Percentiles rank a stretch among this genome's conserved stretches.
These are phyloP conservation scores for Copromyces sp. DNA, from an alignment of 495 filamentous ascomycete species.

Conservation along the genomic window DNA sequence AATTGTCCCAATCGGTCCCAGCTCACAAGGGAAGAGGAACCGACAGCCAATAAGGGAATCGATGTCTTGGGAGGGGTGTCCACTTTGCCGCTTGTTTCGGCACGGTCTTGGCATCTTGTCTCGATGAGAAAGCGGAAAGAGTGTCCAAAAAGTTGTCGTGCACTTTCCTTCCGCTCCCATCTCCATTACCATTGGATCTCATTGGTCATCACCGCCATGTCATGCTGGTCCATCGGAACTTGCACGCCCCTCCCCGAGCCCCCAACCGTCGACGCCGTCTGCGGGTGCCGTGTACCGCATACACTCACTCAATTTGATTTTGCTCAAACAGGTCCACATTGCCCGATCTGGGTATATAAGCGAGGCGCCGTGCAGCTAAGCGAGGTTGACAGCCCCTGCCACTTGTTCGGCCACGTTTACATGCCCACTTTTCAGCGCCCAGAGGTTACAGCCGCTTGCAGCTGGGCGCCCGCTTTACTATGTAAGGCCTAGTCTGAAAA, in stretches of 20 bases:
- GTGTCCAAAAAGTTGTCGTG: not conserved
- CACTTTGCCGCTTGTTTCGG: not conserved
- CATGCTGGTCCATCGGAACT: not conserved
- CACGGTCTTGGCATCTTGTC: not conserved
- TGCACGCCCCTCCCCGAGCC: not conserved
- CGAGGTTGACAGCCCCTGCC: too few relatives aligned
- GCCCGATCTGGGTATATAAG: too few relatives aligned
- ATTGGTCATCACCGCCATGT: not conserved
- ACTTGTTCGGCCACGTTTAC: too few relatives aligned
- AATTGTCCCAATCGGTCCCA: not conserved
- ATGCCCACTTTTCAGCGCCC: too few relatives aligned
- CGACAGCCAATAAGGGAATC: not conserved
- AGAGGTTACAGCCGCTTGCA: too few relatives aligned
- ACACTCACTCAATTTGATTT: too few relatives aligned
- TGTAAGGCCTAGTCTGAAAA: too few relatives aligned
- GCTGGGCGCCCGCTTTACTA: too few relatives aligned
- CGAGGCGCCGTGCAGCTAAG: too few relatives aligned
- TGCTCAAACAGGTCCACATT: too few relatives aligned
- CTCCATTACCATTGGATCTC: not conserved
- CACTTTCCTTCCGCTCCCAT: not conserved
- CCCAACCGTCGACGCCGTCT: not conserved
- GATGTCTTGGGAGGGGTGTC: not conserved
- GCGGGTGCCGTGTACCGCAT: not conserved
- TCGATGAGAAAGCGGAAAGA: not conserved
- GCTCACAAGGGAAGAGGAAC: not conserved